phyloP scores from a whole-genome alignment of 345 rosid genomes.

The Clarkia xantiana region DNA sequence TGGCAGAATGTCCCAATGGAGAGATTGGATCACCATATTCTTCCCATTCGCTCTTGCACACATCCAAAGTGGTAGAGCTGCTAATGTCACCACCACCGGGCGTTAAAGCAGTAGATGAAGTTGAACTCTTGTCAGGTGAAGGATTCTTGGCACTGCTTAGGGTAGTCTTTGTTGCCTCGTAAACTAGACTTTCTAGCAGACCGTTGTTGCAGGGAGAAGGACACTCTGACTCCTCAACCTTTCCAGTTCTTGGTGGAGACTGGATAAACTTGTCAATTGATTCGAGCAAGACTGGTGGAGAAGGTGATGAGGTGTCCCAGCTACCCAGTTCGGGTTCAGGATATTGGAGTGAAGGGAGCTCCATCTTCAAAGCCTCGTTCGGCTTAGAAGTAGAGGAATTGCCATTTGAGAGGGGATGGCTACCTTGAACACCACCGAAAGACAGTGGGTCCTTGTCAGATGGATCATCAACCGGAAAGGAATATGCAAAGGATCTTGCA shows the following conservation, averaged over 20 bases:
- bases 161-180: constrained; percentile 66
- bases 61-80: constrained; percentile 31
- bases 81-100: constrained; percentile 24
- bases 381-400: constrained; percentile 81
- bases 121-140: constrained; percentile 49
- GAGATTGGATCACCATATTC: constrained; percentile 43
- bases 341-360: constrained; percentile 99
- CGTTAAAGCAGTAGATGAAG: constrained; percentile 35
- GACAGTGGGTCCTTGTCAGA: constrained; percentile 24
- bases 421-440: constrained; percentile 41
- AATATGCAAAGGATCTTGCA: constrained; percentile 28
- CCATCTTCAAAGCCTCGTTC: constrained; percentile 81
- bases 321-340: constrained; percentile 60
- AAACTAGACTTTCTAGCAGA: constrained; percentile 79
- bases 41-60: constrained; percentile 45
- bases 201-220: constrained; percentile 70
- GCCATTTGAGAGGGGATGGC: constrained; percentile 83
- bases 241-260: constrained; percentile 54
- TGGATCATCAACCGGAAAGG: constrained; percentile 44
- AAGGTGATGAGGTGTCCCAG: constrained; percentile 45
- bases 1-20: constrained; percentile 47
- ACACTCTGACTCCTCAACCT: constrained; percentile 37
- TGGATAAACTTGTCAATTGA: constrained; percentile 66
- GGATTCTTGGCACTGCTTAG: constrained; percentile 50
- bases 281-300: constrained; percentile 54